Conservation (phyloP, 148 eudicot genomes). For the Rheum nobile region DNA sequence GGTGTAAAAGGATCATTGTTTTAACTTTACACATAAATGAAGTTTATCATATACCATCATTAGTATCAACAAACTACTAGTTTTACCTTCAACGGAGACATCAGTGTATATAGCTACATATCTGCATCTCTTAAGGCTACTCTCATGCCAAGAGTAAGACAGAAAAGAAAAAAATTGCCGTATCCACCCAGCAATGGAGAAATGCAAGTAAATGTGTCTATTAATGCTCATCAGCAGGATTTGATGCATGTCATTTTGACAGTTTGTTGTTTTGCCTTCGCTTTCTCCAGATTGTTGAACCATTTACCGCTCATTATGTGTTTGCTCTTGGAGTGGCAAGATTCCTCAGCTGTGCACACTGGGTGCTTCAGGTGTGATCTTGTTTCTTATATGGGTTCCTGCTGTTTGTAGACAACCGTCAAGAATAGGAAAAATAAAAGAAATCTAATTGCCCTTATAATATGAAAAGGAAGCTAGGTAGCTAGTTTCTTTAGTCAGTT, state of each 20-base stretch:
- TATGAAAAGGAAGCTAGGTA: background rate
- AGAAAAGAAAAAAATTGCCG: background rate
- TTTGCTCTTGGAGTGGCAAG: slow-evolving; percentile 43
- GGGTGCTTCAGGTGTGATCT: slow-evolving; percentile 39
- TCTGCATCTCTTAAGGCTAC: no score
- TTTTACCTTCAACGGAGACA: background rate
- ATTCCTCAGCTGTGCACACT: slow-evolving; percentile 43
- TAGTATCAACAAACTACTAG: background rate
- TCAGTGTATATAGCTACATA: background rate
- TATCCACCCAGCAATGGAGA: background rate
- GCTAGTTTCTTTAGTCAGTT: background rate
- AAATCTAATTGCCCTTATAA: background rate
- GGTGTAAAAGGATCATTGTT: background rate
- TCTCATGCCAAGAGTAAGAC: background rate
- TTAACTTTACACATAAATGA: background rate
- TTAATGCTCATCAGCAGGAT: background rate
- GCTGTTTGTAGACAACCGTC: background rate
- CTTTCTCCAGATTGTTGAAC: slow-evolving; percentile 34
- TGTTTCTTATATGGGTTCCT: background rate
- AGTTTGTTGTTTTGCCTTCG: background rate
- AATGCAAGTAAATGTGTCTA: background rate
- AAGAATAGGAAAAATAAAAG: background rate
- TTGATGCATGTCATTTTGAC: background rate
- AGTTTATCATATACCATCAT: background rate
- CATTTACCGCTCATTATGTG: slow-evolving; percentile 46